A percentile compares a stretch with the other conserved stretches of the same genome.
phyloP scores from a whole-genome alignment of 768 basidiomycete genomes.

The Suillus americanus region DNA sequence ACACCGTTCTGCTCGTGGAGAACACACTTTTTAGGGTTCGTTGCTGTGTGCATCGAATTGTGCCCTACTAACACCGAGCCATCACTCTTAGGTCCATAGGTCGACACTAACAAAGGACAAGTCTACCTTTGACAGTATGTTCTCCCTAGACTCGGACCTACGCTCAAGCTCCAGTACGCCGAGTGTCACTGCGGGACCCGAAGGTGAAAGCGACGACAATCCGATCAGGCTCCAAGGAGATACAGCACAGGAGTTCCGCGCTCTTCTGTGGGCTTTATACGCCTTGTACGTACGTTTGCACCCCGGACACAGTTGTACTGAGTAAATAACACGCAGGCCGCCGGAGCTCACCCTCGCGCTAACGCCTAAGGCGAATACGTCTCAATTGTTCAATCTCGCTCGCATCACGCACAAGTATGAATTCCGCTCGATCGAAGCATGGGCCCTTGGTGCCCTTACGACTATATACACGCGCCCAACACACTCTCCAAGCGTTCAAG shows the following conservation, averaged over 20 bases:
- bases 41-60: neutral
- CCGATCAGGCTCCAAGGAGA: conserved; percentile 50
- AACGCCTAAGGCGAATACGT: conserved; percentile 41
- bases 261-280: conserved; percentile 53
- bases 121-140: conserved; percentile 48
- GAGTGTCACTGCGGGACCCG: conserved; percentile 34
- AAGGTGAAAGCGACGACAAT: conserved; percentile 50
- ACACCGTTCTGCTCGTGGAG: conserved; percentile 43
- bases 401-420: conserved; percentile 50
- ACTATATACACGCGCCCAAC: conserved; percentile 33
- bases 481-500: conserved; percentile 21
- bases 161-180: conserved; percentile 24
- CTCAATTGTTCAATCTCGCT: conserved; percentile 46
- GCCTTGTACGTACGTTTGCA: conserved; percentile 41
- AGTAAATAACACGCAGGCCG: conserved; percentile 31
- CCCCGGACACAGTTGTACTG: conserved; percentile 8
- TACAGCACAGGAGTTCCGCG: conserved; percentile 48
- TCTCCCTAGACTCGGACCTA: conserved; percentile 38
- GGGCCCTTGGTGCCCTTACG: conserved; percentile 44
- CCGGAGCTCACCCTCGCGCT: conserved; percentile 46
- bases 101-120: conserved; percentile 44
- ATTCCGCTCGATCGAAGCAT: conserved; percentile 44
- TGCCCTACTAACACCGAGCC: conserved; percentile 22
- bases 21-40: conserved; percentile 51
- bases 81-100: conserved; percentile 35